Conservation (phyloP, 139 green algal species). For the Auxenochlorella pyrenoidosa region DNA sequence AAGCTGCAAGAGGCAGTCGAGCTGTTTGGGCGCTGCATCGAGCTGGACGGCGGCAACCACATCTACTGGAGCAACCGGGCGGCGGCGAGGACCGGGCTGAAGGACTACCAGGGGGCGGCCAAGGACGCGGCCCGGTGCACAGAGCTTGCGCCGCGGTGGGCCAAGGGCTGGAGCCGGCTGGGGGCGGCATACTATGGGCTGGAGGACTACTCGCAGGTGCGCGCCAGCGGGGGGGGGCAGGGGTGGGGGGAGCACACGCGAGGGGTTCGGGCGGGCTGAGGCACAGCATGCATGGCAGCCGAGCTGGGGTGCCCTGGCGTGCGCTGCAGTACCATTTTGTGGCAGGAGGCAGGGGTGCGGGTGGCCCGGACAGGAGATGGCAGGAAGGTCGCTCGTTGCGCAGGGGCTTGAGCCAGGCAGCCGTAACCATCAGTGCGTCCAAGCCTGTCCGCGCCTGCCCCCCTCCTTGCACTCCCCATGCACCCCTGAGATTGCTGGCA, state of each 20-base stretch:
- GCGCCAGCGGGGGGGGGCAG: not conserved
- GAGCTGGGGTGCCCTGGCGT: too few species aligned
- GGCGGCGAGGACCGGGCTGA: conserved; percentile 60
- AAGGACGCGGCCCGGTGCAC: conserved; percentile 60
- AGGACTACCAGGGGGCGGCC: conserved; percentile 63
- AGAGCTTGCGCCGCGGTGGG: conserved; percentile 55
- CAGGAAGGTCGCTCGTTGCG: too few species aligned
- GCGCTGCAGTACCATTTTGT: not conserved
- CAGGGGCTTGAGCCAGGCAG: too few species aligned
- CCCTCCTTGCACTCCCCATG: too few species aligned
- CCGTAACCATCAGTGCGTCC: too few species aligned
- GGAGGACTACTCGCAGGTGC: conserved; percentile 62
- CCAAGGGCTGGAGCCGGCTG: conserved; percentile 60
- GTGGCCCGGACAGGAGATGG: too few species aligned
- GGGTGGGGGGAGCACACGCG: not conserved
- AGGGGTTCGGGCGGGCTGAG: too few species aligned
- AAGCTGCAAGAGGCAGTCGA: conserved; percentile 67
- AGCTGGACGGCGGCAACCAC: conserved; percentile 77
- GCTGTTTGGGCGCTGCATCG: conserved; percentile 80
- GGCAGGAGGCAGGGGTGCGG: too few species aligned
- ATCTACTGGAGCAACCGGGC: conserved; percentile 88
- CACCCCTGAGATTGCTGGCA: not conserved
- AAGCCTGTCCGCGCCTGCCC: too few species aligned
- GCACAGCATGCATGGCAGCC: too few species aligned
- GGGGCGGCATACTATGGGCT: conserved; percentile 60